Evolutionary conservation across 1,139 yeast genomes (phyloP), one percentile per base, ranked within the genome.

Genomic region (Candida glucosophila): DNA sequence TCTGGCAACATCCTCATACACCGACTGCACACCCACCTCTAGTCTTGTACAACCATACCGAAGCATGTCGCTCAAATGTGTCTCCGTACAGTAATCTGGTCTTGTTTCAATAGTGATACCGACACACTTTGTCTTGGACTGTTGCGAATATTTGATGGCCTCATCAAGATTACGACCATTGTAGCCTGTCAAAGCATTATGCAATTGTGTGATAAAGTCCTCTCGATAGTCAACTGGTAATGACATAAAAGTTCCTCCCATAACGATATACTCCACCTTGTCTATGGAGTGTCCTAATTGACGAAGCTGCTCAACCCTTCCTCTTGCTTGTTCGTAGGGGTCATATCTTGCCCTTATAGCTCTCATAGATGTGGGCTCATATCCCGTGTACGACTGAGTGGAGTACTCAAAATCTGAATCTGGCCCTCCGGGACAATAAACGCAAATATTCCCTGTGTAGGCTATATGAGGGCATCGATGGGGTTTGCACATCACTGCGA

Each of bases 221-320:
- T 90, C 98, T 32, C 98, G 66, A 54, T 90, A 90, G 28, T 80
- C 90, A 24, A 75, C 71, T 7, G 95, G 93, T 34, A 90, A 64
- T 5, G 95, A 81, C 99, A 90, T 90, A 49, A 90, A 90, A 0
- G 99, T 90, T 36, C 99, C 99, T 29, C 99, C 99, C 99, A 90
- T 90, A 39, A 90, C 79, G 37, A 90, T 90, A 50, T 90, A 90
- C 52, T 90, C 99, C 9, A 90, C 98, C 52, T 90, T 90, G 50
- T 90, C 98, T 28, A 90, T 90, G 3, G 94, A 79, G 49, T 90
- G 99, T 11, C 99, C 99, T 37, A 90, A 66, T 52, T 81, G 95
- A 40, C 95, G 73, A 37, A 90, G 67, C 59, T 90, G 99, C 46
- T 90, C 99, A 23, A 90, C 79, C 51, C 99, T 75, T 23, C 99